Evolutionary conservation across 371 early-diverging fungal species (phyloP).

Genomic region (Mycotypha africana): DNA sequence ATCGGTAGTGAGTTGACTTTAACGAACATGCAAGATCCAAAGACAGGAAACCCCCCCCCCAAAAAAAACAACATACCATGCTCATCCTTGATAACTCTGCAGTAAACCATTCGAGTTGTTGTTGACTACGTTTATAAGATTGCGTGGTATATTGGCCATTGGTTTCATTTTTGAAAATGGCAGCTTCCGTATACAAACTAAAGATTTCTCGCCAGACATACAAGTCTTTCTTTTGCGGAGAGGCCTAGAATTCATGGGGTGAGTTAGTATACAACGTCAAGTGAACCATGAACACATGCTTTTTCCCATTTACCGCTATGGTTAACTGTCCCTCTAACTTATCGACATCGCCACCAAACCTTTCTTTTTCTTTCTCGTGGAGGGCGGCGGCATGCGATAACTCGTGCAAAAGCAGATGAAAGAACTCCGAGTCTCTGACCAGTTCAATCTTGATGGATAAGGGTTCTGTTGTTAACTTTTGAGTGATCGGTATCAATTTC

Average conservation of each 20-base stretch:
- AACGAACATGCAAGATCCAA: too few relatives aligned
- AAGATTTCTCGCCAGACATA: slow-evolving; percentile 71
- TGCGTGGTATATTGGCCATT: slow-evolving; percentile 20
- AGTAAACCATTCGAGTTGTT: slow-evolving; percentile 46
- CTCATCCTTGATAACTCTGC: slow-evolving; percentile 33
- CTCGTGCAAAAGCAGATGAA: slow-evolving; percentile 45
- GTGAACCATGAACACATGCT: neutral
- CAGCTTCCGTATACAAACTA: slow-evolving; percentile 57
- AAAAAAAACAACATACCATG: slow-evolving; percentile 20
- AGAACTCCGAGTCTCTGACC: slow-evolving; percentile 53
- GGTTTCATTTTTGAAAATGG: slow-evolving; percentile 54
- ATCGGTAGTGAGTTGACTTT: neutral
- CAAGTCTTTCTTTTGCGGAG: slow-evolving; percentile 24
- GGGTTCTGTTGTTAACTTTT: slow-evolving; percentile 10
- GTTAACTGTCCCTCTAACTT: slow-evolving; percentile 34
- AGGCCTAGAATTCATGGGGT: slow-evolving; percentile 6
- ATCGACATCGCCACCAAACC: slow-evolving; percentile 35
- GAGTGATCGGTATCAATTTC: slow-evolving; percentile 11
- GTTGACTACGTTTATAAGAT: slow-evolving; percentile 35
- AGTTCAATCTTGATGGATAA: slow-evolving; percentile 42
- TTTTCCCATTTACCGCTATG: slow-evolving; percentile 22
- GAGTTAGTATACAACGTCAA: too few relatives aligned
- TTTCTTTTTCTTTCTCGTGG: slow-evolving; percentile 30
- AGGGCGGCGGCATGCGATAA: slow-evolving; percentile 40
- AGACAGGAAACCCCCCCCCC: too few relatives aligned